These are phyloP conservation scores for Candida methanosorbosa DNA, from an alignment of 805 yeast genomes.

Conservation along the genomic window DNA sequence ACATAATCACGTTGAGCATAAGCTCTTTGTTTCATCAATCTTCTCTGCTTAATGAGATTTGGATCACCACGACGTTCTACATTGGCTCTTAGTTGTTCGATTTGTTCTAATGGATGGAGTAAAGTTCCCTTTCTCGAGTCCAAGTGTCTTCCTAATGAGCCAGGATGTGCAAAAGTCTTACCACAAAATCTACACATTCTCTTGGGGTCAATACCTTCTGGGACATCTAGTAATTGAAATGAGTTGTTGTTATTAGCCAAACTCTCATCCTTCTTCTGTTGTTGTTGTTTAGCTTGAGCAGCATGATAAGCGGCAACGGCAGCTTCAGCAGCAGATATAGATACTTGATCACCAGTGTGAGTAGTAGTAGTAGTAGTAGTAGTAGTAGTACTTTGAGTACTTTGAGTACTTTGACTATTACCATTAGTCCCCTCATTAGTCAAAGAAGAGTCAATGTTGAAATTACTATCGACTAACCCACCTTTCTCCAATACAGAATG, in stretches of 20 bases:
- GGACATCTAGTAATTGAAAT: conserved; percentile 3
- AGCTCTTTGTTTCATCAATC: conserved; percentile 30
- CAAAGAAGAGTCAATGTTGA: background rate
- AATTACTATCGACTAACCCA: background rate
- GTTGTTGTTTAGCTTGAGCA: background rate
- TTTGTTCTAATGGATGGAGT: conserved; percentile 40
- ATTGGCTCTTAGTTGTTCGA: conserved; percentile 35
- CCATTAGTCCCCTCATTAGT: background rate
- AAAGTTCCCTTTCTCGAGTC: conserved; percentile 47
- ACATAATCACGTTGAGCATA: conserved; percentile 42
- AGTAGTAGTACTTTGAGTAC: background rate
- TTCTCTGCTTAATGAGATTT: conserved; percentile 29
- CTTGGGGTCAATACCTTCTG: conserved; percentile 21
- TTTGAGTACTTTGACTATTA: background rate
- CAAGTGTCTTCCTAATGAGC: conserved; percentile 52
- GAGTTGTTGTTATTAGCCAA: background rate
- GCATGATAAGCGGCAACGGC: conserved; percentile 2
- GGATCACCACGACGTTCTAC: conserved; percentile 46
- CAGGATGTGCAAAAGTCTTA: conserved; percentile 44
- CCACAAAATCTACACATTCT: conserved; percentile 44
- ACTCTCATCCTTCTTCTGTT: background rate
- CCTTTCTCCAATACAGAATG: conserved; percentile 2
- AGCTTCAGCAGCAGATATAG: conserved; percentile 2
- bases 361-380: no score
- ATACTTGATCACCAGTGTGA: background rate